Base-by-base conservation (phyloP, 208 protist genomes). In the Leishmania mexicana region DNA sequence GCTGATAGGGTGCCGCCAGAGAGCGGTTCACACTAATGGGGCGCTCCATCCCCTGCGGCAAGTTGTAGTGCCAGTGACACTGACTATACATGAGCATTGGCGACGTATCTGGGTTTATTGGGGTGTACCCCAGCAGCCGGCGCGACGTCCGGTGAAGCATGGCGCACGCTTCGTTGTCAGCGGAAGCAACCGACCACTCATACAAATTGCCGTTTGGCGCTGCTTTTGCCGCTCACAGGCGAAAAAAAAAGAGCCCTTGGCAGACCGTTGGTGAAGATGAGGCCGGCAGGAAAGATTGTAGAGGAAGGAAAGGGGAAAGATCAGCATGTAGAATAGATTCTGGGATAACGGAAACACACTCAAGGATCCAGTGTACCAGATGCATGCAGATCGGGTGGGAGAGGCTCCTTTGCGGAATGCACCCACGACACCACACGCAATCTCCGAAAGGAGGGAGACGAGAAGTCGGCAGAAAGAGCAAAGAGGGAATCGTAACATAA, bases 11-110 rank as follows among this genome's bases (percentile, higher is more conserved):
- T 21, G 88, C 93, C 17, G 93, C 79, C 70, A 96, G 79, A 62
- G 85, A 89, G 35, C 93, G 86, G 78, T 97, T 97, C n/a, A 97
- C 92, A 49, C 82, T 89, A 87, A 93, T 85, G 3, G 94, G 94
- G 24, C 89, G 87, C 70, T 95, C 92, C 94, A 97, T 97, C 45
- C 90, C 90, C 80, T 97, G 94, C 62, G 92, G 94, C 38, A 96
- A 81, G 79, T 96, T 97, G 86, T 97, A 97, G 84, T 97, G 93
- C 93, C 94, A 97, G 83, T 96, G 93, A 73, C 94, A 96, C 78
- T 96, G 88, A 76, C 90, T 96, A 81, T 96, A 96, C 82, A 89
- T 87, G 68, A 97, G 79, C 93, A 96, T 96, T n/a, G 94, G 94
- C 13, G 93, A 96, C 17, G 92, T 97, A 81, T 97, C 94, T 2